Conservation (phyloP, 1,139 yeast genomes). For the Suhomyces taliae region DNA sequence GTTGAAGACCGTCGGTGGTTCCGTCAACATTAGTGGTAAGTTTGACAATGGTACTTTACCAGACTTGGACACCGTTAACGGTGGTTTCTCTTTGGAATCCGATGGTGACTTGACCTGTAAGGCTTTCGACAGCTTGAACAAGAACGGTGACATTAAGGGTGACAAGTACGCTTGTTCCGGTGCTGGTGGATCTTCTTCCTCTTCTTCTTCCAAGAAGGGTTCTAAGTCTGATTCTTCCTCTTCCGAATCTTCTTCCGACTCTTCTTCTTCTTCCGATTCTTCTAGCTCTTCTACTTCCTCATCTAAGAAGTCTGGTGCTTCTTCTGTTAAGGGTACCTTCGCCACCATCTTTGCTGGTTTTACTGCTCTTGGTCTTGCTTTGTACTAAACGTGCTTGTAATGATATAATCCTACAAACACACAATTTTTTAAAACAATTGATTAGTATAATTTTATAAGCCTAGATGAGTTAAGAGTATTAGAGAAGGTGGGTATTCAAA, state of each 20-base stretch:
- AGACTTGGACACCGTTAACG: slow-evolving; percentile 72
- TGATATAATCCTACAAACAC: neutral
- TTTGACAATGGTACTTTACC: slow-evolving; percentile 79
- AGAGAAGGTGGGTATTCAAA: neutral
- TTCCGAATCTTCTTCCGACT: slow-evolving; percentile 26
- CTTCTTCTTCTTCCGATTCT: slow-evolving; percentile 27
- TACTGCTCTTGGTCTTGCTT: slow-evolving; percentile 63
- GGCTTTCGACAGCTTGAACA: slow-evolving; percentile 65
- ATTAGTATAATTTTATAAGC: slow-evolving; percentile 4
- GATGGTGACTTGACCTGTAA: slow-evolving; percentile 79
- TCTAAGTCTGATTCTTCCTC: slow-evolving; percentile 30
- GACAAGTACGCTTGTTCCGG: slow-evolving; percentile 83
- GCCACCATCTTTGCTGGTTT: slow-evolving; percentile 57
- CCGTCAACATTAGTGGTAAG: slow-evolving; percentile 76
- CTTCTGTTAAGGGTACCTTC: slow-evolving; percentile 38
- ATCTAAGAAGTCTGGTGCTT: slow-evolving; percentile 30
- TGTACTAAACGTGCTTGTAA: slow-evolving; percentile 45
- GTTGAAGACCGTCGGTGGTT: slow-evolving; percentile 80
- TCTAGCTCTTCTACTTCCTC: slow-evolving; percentile 21
- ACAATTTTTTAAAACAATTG: neutral
- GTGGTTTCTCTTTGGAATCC: slow-evolving; percentile 86
- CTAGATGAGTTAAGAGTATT: slow-evolving; percentile 5
- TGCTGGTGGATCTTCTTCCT: slow-evolving; percentile 59
- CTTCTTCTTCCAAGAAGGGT: slow-evolving; percentile 44
- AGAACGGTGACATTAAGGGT: slow-evolving; percentile 83